Evolutionary conservation across 1,284 basidiomycete genomes (phyloP).

Genomic region (Melampsora americana): DNA sequence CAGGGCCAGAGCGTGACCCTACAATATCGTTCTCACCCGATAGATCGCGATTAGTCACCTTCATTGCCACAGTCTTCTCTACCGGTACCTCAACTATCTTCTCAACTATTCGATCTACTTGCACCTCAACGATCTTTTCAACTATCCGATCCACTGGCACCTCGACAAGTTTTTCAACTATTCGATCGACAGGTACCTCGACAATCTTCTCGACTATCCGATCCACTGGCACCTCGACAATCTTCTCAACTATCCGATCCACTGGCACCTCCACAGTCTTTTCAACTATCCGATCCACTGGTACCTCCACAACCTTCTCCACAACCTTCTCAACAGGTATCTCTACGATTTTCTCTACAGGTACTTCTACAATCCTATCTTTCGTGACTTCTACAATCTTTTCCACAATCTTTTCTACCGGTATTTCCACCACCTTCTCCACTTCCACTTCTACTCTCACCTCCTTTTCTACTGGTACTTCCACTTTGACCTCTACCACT

Average conservation of each 20-base stretch:
- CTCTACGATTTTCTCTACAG: constrained; percentile 19
- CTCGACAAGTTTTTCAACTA: constrained; percentile 57
- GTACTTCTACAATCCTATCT: constrained; percentile 47
- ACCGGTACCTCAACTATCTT: constrained; percentile 55
- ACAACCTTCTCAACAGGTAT: constrained; percentile 21
- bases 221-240: constrained; percentile 47
- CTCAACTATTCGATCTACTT: constrained; percentile 47
- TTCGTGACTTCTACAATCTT: constrained; percentile 46
- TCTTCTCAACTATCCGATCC: constrained; percentile 51
- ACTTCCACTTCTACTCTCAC: constrained; percentile 52
- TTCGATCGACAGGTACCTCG: constrained; percentile 51
- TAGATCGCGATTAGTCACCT: too few relatives aligned
- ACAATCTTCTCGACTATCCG: constrained; percentile 48
- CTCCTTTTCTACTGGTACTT: constrained; percentile 45
- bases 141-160: constrained; percentile 57
- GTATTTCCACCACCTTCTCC: constrained; percentile 57
- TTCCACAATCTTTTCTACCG: constrained; percentile 54
- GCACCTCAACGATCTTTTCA: constrained; percentile 52
- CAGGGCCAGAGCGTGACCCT: too few relatives aligned
- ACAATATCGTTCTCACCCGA: too few relatives aligned
- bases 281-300: constrained; percentile 52
- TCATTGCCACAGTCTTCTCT: constrained; percentile 46
- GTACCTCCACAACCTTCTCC: constrained; percentile 43
- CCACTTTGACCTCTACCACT: constrained; percentile 46
- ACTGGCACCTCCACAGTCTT: constrained; percentile 55